Evolutionary conservation across 1,284 basidiomycete species (phyloP).

Genomic region (Meripilus lineatus): DNA sequence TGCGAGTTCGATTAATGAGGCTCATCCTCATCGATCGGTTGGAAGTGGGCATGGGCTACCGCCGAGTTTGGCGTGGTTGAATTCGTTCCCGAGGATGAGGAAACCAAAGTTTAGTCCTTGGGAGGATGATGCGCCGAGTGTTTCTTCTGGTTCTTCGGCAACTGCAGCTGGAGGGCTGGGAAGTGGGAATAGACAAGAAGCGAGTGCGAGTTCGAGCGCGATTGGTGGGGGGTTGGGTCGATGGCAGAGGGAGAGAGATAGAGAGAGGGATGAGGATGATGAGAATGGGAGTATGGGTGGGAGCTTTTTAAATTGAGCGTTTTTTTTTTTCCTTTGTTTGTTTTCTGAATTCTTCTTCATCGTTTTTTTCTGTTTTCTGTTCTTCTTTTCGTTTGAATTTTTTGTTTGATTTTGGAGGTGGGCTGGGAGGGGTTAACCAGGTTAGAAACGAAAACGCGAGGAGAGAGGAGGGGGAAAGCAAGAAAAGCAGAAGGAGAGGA

Average conservation of each 20-base stretch:
- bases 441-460: neutral
- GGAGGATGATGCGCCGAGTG: constrained; percentile 24
- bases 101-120: constrained; percentile 35
- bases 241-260: neutral
- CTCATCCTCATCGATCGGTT: neutral
- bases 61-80: constrained; percentile 28
- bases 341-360: no score
- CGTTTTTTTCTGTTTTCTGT: no score
- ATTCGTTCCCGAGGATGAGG: constrained; percentile 24
- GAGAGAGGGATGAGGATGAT: neutral
- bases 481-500: neutral
- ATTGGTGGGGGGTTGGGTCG: neutral
- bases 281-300: neutral
- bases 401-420: no score
- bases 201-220: no score
- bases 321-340: no score
- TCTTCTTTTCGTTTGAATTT: no score
- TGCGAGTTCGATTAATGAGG: neutral
- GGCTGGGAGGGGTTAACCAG: no score
- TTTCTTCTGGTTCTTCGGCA: neutral
- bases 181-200: neutral
- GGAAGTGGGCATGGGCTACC: constrained; percentile 1
- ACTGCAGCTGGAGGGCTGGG: neutral
- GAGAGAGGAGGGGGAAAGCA: neutral
- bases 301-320: no score